Evolutionary conservation across 805 yeast genomes (phyloP), one percentile per base, ranked within the genome.

Genomic region (Candida morakotiae): DNA sequence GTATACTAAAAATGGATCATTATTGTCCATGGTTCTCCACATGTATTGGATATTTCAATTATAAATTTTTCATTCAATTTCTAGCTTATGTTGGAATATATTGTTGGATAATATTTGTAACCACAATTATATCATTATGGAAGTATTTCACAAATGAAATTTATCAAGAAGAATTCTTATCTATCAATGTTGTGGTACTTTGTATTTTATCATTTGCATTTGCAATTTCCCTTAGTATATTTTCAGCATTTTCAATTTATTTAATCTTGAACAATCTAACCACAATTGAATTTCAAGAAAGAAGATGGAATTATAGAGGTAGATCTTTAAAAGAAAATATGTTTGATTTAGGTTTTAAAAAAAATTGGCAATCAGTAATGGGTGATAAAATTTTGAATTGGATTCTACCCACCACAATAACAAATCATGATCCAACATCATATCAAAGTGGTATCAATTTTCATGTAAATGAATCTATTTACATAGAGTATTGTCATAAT

Each of bases 1-100:
- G 82, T 52, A 54, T 73, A 2, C 51, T 76, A 28, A 49, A 64
- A 30, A 76, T 76, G 81, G 81, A 76, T 54, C 82, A 76, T 46
- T 79, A 76, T 52, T 76, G 82, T 45, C 97, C 97, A 0, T 91
- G 98, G 98, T 87, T 88, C 58, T 81, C 95, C 2, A 69, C 78
- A 4, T 89, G 97, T 57, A 75, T 91, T 40, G 98, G 98, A 0
- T 83, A 77, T 59, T 63, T 64, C 20, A 91, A 91, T 59, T 88
- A 85, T 46, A 84, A 87, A 60, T 76, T 67, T 54, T 91, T 89
- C 52, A 56, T 87, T 19, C 95, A 87, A 55, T 83, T 84, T 52
- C 57, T 88, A 37, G 31, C 70, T 5, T 80, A 81, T 50, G 64
- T 77, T 2, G 60, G 78, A 2, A 19, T 72, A 0, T 80, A 75